A percentile compares a stretch with the other conserved stretches of the same genome.
phyloP scores from a whole-genome alignment of 257 asterid genomes.

The Coffea eugenioides region DNA sequence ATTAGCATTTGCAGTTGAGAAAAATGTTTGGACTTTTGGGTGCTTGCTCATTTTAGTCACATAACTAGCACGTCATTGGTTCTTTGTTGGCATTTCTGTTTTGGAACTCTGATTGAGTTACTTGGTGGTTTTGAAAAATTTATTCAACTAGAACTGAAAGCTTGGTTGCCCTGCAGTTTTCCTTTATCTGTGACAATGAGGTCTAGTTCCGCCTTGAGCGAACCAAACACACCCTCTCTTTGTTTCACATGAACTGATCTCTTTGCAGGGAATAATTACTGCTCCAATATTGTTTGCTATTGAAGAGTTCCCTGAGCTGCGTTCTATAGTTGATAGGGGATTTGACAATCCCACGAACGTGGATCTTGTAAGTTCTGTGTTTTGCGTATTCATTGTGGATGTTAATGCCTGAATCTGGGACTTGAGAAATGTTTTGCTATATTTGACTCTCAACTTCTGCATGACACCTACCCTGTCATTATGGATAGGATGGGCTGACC shows the following conservation, averaged over 20 bases:
- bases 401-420: neutral
- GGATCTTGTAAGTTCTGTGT: slow-evolving; percentile 56
- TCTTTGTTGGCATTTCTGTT: too few relatives aligned
- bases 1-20: neutral
- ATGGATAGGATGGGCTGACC: neutral
- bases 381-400: neutral
- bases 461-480: neutral
- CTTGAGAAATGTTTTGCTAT: neutral
- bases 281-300: slow-evolving; percentile 93
- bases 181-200: neutral
- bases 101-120: neutral
- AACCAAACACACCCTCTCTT: neutral
- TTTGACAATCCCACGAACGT: slow-evolving; percentile 71
- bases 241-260: neutral
- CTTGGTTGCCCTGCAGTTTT: neutral
- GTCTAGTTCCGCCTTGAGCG: neutral
- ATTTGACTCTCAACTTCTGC: neutral
- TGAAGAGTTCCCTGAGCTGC: slow-evolving; percentile 89
- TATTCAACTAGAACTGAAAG: neutral
- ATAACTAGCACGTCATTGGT: too few relatives aligned
- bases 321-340: slow-evolving; percentile 59
- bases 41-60: too few relatives aligned
- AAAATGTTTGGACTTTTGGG: neutral
- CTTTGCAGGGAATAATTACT: slow-evolving; percentile 71
- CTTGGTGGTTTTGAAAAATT: neutral